Percentiles rank a stretch among this genome's conserved stretches.
phyloP scores from a whole-genome alignment of 257 asterid genomes.

The Gardenia jasminoides region DNA sequence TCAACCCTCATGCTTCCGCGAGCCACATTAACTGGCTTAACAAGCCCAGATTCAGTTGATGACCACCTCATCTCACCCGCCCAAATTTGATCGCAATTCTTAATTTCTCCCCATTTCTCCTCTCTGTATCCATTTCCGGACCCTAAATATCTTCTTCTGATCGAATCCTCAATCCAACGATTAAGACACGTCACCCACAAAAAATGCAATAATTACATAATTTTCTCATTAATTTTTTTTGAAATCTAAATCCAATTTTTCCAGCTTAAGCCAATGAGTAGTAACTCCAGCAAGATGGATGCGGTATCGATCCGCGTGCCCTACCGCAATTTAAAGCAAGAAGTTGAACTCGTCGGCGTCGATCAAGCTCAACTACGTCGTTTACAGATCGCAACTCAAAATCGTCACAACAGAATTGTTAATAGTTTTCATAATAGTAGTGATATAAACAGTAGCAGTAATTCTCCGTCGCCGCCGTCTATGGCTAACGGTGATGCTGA shows the following conservation, averaged over 20 bases:
- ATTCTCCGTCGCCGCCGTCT: conserved; percentile 31
- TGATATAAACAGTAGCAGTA: background rate
- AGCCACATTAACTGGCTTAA: background rate
- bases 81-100: background rate
- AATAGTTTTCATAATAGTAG: background rate
- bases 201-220: background rate
- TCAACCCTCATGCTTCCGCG: no score
- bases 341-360: conserved; percentile 69
- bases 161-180: background rate
- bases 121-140: background rate
- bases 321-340: conserved; percentile 71
- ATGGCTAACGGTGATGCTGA: conserved; percentile 38
- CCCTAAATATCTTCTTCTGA: background rate
- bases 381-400: conserved; percentile 38
- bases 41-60: background rate
- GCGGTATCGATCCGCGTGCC: conserved; percentile 84
- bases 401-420: background rate
- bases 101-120: background rate
- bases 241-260: background rate
- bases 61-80: conserved; percentile 2
- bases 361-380: conserved; percentile 51
- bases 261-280: background rate
- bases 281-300: conserved; percentile 49
- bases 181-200: background rate
- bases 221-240: background rate